phyloP scores from a whole-genome alignment of 305 asterid genomes.

The Striga hermonthica region DNA sequence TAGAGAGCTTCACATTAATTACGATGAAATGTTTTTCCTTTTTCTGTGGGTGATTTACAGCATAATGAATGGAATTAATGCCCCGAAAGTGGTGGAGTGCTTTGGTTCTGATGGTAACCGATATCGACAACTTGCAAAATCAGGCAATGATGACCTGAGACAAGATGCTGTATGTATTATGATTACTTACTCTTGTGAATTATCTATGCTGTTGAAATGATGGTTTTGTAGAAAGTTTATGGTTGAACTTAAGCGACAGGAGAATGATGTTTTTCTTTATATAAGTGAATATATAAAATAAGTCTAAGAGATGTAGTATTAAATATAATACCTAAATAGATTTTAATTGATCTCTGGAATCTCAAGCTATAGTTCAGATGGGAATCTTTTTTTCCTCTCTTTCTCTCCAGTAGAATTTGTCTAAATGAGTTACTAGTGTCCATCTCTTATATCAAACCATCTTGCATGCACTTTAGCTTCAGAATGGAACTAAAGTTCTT shows the following conservation, averaged over 20 bases:
- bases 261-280: too few species aligned
- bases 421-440: constrained; percentile 10
- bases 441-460: constrained; percentile 19
- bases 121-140: constrained; percentile 96
- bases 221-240: constrained; percentile 20
- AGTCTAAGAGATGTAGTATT: too few species aligned
- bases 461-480: constrained; percentile 15
- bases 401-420: constrained; percentile 10
- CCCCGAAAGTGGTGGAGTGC: constrained; percentile 98
- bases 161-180: constrained; percentile 89
- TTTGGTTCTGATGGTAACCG: constrained; percentile 82
- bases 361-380: constrained; percentile 5
- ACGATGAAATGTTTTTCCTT: constrained; percentile 22
- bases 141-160: constrained; percentile 98
- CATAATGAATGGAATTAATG: constrained; percentile 96
- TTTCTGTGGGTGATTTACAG: constrained; percentile 43
- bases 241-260: neutral
- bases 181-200: constrained; percentile 30
- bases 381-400: neutral
- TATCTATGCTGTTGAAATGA: constrained; percentile 21
- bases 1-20: constrained; percentile 29
- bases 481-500: constrained; percentile 13
- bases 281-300: too few species aligned
- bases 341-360: constrained; percentile 22
- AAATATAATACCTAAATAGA: neutral